phyloP scores from a whole-genome alignment of 768 basidiomycete species.

The Lactifluus rugatus region DNA sequence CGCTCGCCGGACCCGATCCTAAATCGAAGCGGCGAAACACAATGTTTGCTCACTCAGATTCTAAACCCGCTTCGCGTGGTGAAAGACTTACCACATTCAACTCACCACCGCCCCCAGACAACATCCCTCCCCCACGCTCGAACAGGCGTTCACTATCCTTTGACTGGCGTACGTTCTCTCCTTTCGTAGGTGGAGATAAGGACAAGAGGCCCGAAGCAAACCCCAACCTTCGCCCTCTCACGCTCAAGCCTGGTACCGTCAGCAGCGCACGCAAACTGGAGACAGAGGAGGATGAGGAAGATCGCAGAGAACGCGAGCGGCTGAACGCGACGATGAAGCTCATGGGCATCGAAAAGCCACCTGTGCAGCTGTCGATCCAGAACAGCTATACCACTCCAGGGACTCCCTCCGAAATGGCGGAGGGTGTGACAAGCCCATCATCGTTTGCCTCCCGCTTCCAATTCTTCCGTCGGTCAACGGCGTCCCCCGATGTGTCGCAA shows the following conservation, averaged over 20 bases:
- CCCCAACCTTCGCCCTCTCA: constrained; percentile 56
- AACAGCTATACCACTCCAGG: constrained; percentile 34
- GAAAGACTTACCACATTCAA: constrained; percentile 30
- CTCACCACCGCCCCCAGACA: constrained; percentile 20
- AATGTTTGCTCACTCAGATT: constrained; percentile 33
- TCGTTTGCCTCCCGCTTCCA: constrained; percentile 47
- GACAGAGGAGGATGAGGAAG: constrained; percentile 87
- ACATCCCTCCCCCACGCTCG: constrained; percentile 20
- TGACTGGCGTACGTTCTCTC: constrained; percentile 72
- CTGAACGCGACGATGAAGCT: constrained; percentile 87
- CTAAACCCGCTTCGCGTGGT: constrained; percentile 28
- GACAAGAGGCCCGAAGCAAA: constrained; percentile 52
- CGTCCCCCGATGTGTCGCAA: constrained; percentile 40
- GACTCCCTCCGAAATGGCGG: constrained; percentile 22
- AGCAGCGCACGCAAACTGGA: constrained; percentile 71
- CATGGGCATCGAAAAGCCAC: constrained; percentile 77
- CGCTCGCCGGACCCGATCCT: constrained; percentile 23
- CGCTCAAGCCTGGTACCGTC: constrained; percentile 57
- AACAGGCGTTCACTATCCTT: constrained; percentile 75
- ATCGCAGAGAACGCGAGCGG: constrained; percentile 76
- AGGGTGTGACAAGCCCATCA: constrained; percentile 26
- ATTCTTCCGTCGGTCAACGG: constrained; percentile 53
- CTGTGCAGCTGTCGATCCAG: constrained; percentile 33
- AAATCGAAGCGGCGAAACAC: constrained; percentile 58
- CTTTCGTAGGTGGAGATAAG: constrained; percentile 58